Base-by-base conservation (phyloP, 305 asterid species). In the Plantago lanceolata region DNA sequence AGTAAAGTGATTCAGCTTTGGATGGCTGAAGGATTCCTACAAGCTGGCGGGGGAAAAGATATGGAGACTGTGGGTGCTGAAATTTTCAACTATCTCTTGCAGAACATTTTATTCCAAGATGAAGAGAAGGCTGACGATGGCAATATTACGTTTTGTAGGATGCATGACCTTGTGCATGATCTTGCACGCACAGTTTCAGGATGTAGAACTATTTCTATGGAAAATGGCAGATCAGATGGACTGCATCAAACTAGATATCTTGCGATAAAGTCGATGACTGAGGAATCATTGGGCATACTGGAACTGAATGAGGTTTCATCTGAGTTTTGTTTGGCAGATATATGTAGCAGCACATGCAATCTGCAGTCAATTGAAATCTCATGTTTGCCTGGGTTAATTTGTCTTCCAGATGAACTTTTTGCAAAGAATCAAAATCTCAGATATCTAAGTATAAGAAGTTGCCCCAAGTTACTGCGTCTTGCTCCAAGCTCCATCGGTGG, bases 161-260 rank as follows among this genome's bases (percentile, higher is more conserved):
- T 80, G 85, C 88, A 82, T 26, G 71, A 65, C 52, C 67, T 63
- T 45, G 73, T 76, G 47, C 78, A 77, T 33, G 78, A 77, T 59
- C 59, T 77, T 17, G 75, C 81, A 6, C 21, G 48, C 19, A 53
- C 40, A 4, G 16, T 79, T 19, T 8, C 24, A 43, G 35, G 48
- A 35, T 15, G 47, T 24, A 24, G 28, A 24, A 24, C 28, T 24
- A 24, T 24, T 24, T 24, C 2, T 24, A 24, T 3, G 28, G 28
- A 24, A 24, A 24, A 24, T 24, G 28, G 28, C 28, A 24, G 3
- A 24, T 24, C 28, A 24, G 28, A 24, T 24, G 28, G 28, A 24
- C 28, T 35, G 13, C 21, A n/a, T 65, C 43, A 51, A 48, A 40
- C 13, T 43, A 62, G 71, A 18, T 61, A 71, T 37, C 26, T 65